Base-by-base conservation (phyloP, 768 basidiomycete genomes). In the Stropharia rugosoannulata region DNA sequence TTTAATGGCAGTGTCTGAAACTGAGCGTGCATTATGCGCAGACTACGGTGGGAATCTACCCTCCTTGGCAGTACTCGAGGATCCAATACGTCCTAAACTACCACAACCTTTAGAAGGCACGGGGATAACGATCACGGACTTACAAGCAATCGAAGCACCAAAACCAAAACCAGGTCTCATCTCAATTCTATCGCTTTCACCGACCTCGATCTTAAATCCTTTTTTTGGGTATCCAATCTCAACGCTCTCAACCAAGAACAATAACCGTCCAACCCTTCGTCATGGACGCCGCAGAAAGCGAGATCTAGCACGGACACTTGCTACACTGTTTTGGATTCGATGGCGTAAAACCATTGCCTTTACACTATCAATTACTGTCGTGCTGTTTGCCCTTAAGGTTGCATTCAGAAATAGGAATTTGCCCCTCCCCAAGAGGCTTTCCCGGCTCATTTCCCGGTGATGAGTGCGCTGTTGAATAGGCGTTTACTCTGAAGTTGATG, bases 221-320 rank as follows among this genome's bases (percentile, higher is more conserved):
- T 90, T 85, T 69, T 92, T 82, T 59, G 89, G 89, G 3, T 90
- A 91, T 64, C 86, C 89, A 5, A 75, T 77, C 40, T 74, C 61
- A 55, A 67, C 62, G 54, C 66, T 65, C 10, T 59, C 65, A 51
- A 59, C 53, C 54, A 27, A 22, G 27, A 46, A 46, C 27, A 69
- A 53, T 49, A 71, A 66, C 32, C 71, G 69, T n/a, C 70, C 78
- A 48, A 68, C 73, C 13, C 74, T 87, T 59, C 78, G 76, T 37
- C 77, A 84, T 66, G 86, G 86, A 38, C 87, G 84, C 35, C 80
- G 82, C 54, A 81, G 89, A 51, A 87, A 86, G 58, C 80, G 86
- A 60, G 88, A 90, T 66, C 78, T 92, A 22, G 64, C 77, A 18
- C 76, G 76, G 41, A 91, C 89, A 2, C 78, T 92, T 25, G 73